Percentiles rank a stretch among this genome's conserved stretches.
phyloP scores from a whole-genome alignment of 305 asterid genomes.

The Striga hermonthica region DNA sequence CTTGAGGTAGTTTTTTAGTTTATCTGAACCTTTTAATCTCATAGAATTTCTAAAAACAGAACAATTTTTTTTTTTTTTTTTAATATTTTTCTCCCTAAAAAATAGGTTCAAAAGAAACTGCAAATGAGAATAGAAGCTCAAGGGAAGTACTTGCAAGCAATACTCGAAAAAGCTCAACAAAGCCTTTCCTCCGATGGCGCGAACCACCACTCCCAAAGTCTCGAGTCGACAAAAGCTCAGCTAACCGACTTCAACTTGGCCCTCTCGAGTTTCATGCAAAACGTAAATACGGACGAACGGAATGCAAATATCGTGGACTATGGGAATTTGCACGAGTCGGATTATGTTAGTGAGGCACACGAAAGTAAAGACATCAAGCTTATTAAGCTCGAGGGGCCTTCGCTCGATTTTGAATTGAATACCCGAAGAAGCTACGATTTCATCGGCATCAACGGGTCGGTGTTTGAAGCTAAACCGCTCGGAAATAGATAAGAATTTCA shows the following conservation, averaged over 20 bases:
- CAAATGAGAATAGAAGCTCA: slow-evolving; percentile 93
- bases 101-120: slow-evolving; percentile 80
- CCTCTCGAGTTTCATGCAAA: slow-evolving; percentile 61
- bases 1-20: slow-evolving; percentile 82
- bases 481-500: slow-evolving; percentile 31
- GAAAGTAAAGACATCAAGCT: slow-evolving; percentile 34
- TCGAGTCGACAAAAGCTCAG: slow-evolving; percentile 60
- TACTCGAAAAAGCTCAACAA: slow-evolving; percentile 68
- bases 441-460: slow-evolving; percentile 42
- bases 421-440: slow-evolving; percentile 57
- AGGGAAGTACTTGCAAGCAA: slow-evolving; percentile 78
- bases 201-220: slow-evolving; percentile 41
- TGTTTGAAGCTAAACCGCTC: slow-evolving; percentile 36
- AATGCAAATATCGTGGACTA: slow-evolving; percentile 33
- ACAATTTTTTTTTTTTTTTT: too few species aligned
- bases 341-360: slow-evolving; percentile 28
- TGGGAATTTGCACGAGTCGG: slow-evolving; percentile 28
- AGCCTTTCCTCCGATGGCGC: slow-evolving; percentile 50
- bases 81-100: neutral
- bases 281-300: slow-evolving; percentile 45
- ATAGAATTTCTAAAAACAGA: too few species aligned
- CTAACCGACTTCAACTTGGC: slow-evolving; percentile 62
- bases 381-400: slow-evolving; percentile 41
- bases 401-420: slow-evolving; percentile 57
- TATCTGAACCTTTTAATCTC: neutral